phyloP scores from a whole-genome alignment of 139 green algal species.

The Chlorella sp. region DNA sequence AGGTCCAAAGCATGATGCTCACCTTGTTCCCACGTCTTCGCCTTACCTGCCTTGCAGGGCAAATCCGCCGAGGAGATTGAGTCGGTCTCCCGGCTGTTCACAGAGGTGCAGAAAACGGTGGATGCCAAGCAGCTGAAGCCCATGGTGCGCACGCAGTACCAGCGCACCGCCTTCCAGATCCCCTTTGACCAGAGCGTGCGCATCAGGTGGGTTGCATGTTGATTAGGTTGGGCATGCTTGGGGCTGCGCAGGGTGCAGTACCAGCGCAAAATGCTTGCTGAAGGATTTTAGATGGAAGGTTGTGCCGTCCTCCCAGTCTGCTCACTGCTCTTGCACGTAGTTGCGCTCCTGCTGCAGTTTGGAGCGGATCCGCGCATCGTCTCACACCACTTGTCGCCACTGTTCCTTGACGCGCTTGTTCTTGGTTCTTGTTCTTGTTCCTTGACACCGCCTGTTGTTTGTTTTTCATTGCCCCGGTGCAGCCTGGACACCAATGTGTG shows the following conservation, averaged over 20 bases:
- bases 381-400: no score
- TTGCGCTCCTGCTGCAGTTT: no score
- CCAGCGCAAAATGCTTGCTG: no score
- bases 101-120: conserved; percentile 78
- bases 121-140: conserved; percentile 92
- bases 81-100: conserved; percentile 73
- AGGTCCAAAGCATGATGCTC: no score
- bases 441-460: conserved; percentile 60
- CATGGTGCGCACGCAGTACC: conserved; percentile 93
- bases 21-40: neutral
- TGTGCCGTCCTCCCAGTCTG: no score
- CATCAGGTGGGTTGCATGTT: conserved; percentile 46
- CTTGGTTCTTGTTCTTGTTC: no score
- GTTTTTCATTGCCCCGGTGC: neutral
- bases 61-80: conserved; percentile 66
- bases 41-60: conserved; percentile 19
- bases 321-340: no score
- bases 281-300: no score
- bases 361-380: no score
- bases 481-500: conserved; percentile 93
- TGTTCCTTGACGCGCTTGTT: conserved; percentile 85
- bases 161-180: conserved; percentile 92
- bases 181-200: conserved; percentile 92
- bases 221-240: no score
- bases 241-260: no score